Percentiles rank a stretch among this genome's conserved stretches.
These are phyloP conservation scores for Metroxylon sagu DNA, from an alignment of 176 grass and related monocot genomes.

Conservation along the genomic window DNA sequence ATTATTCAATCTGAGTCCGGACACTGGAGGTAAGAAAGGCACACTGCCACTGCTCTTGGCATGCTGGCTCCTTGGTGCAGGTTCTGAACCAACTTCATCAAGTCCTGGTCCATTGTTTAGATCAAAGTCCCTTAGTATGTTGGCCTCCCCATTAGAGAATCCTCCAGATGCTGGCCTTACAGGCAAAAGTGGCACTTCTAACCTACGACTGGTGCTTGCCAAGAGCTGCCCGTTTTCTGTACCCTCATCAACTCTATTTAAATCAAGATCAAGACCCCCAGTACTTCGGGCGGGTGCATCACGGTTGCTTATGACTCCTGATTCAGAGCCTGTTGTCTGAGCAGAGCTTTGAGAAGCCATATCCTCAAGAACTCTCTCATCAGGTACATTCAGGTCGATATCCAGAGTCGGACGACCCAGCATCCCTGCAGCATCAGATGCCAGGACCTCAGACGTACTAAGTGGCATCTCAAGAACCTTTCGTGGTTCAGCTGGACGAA, in stretches of 20 bases:
- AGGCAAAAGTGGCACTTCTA: slow-evolving; percentile 41
- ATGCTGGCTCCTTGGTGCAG: slow-evolving; percentile 30
- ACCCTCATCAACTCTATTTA: slow-evolving; percentile 52
- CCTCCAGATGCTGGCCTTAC: slow-evolving; percentile 26
- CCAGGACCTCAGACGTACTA: slow-evolving; percentile 20
- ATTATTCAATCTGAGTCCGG: slow-evolving; percentile 45
- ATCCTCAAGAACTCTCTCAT: slow-evolving; percentile 53
- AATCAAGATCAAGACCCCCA: slow-evolving; percentile 59
- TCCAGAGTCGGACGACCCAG: slow-evolving; percentile 35
- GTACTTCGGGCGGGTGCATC: slow-evolving; percentile 19
- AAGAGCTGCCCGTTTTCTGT: slow-evolving; percentile 41
- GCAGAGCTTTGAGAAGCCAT: slow-evolving; percentile 33
- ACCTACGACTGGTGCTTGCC: slow-evolving; percentile 19
- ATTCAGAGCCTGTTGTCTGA: slow-evolving; percentile 44
- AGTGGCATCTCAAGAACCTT: slow-evolving; percentile 48
- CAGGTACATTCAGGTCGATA: slow-evolving; percentile 79
- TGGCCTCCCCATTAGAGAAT: slow-evolving; percentile 23
- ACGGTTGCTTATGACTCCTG: slow-evolving; percentile 19
- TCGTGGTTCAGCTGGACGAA: slow-evolving; percentile 57
- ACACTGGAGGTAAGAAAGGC: slow-evolving; percentile 46
- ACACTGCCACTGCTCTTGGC: slow-evolving; percentile 22
- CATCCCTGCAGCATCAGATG: slow-evolving; percentile 32
- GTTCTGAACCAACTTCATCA: slow-evolving; percentile 55
- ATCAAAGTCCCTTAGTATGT: slow-evolving; percentile 58
- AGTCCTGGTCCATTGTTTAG: slow-evolving; percentile 66